Evolutionary conservation across 495 filamentous ascomycete species (phyloP), one percentile per base, ranked within the genome.

Genomic region (Aspergillus mulundensis): DNA sequence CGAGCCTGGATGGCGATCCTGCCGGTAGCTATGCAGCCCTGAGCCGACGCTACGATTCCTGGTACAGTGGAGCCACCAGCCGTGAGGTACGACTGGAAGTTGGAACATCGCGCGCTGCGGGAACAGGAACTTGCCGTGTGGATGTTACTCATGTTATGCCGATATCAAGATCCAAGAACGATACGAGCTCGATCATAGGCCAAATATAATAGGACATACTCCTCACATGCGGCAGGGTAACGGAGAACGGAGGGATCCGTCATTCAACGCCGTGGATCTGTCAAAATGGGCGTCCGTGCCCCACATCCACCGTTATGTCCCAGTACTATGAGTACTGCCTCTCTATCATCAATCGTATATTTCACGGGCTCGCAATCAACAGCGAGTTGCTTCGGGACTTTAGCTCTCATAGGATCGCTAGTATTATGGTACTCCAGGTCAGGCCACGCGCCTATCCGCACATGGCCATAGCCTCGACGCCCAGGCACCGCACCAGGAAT

Each of bases 141-240:
- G 21, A 20, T 20, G 16, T 21, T n/a, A 14, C 48, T 16, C 16
- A 42, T 42, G 41, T 6, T 44, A 44, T 19, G 41, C 24, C 41
- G 16, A 23, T 44, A 28, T 24, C 14, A 16, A 46, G 15, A 46
- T 23, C 21, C 3, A 15, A 21, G 21, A 25, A 46, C 16, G 23
- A 51, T 38, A 15, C 32, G 32, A 36, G 12, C n/a, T 5, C 16
- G 15, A 8, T 49, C 30, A 49, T 36, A 49, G 46, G 28, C 18
- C 28, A 4, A 34, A 49, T 15, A 49, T 49, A 49, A 34, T 34
- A 18, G 12, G 32, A 19, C 42, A 28, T 42, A 54, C 8, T 54
- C 12, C 54, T 57, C 54, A 50, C 54, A 50, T 57, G 46, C 46
- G 16, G 54, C 34, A 42, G 21, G 20, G 25, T 14, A 36, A 49